A percentile compares a stretch with the other conserved stretches of the same genome.
phyloP scores from a whole-genome alignment of 1,284 basidiomycete genomes.

The Agroathelia rolfsii region DNA sequence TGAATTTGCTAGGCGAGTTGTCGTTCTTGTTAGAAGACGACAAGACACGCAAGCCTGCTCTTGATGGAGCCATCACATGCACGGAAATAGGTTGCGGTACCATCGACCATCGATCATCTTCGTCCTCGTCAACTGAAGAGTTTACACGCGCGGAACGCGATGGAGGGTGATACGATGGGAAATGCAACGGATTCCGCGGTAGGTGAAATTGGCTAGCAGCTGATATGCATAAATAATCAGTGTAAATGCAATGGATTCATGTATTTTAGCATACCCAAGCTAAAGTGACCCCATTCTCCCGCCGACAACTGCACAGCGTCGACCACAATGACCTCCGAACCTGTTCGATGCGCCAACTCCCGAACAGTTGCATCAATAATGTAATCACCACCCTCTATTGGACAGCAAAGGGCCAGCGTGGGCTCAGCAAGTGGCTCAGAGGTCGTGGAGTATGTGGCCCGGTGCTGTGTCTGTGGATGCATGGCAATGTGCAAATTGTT shows the following conservation, averaged over 20 bases:
- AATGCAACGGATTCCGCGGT: conserved; percentile 64
- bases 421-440: conserved; percentile 54
- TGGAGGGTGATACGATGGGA: conserved; percentile 29
- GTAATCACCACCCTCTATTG: conserved; percentile 77
- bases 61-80: conserved; percentile 44
- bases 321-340: conserved; percentile 71
- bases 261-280: conserved; percentile 41
- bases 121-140: conserved; percentile 31
- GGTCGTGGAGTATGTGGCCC: conserved; percentile 47
- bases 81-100: conserved; percentile 45
- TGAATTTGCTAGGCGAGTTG: conserved; percentile 43
- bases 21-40: conserved; percentile 28
- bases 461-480: conserved; percentile 71
- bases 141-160: conserved; percentile 15
- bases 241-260: conserved; percentile 7
- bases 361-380: conserved; percentile 70
- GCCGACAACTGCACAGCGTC: conserved; percentile 77
- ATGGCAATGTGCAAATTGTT: conserved; percentile 65
- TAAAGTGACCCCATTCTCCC: conserved; percentile 70
- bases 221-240: conserved; percentile 17
- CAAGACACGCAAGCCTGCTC: too few relatives aligned
- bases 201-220: conserved; percentile 59
- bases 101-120: conserved; percentile 33
- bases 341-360: conserved; percentile 61
- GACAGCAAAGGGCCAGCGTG: conserved; percentile 72